Evolutionary conservation across 1,139 yeast genomes (phyloP).

Genomic region (Nematodospora anomalae): DNA sequence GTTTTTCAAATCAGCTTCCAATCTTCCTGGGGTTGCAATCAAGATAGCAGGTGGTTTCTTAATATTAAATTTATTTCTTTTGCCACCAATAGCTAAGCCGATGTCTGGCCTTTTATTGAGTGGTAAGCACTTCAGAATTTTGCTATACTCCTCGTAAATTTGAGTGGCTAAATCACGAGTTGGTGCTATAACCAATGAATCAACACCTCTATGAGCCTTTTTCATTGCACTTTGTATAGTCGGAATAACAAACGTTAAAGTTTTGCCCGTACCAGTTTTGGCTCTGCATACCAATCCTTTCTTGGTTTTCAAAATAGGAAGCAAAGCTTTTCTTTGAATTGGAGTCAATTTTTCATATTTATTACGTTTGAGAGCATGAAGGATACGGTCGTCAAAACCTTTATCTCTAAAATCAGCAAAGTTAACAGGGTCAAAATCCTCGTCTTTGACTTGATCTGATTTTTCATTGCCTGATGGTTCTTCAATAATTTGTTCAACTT

Average conservation of each 20-base stretch:
- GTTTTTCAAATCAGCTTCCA: slow-evolving; percentile 58
- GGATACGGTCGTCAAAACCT: slow-evolving; percentile 17
- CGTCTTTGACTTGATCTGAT: not conserved
- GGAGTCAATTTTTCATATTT: slow-evolving; percentile 61
- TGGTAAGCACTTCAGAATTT: slow-evolving; percentile 30
- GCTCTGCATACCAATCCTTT: slow-evolving; percentile 82
- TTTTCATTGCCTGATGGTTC: not conserved
- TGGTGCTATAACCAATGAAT: slow-evolving; percentile 78
- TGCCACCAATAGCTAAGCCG: slow-evolving; percentile 43
- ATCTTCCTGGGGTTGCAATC: slow-evolving; percentile 91
- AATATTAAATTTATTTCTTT: slow-evolving; percentile 21
- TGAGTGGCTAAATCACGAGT: slow-evolving; percentile 92
- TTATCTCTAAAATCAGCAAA: slow-evolving; percentile 15
- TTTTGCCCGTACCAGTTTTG: slow-evolving; percentile 95
- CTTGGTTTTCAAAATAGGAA: slow-evolving; percentile 59
- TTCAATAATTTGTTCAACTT: not conserved
- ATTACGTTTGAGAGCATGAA: slow-evolving; percentile 37
- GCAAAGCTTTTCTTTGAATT: slow-evolving; percentile 73
- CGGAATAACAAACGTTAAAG: slow-evolving; percentile 85
- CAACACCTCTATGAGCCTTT: slow-evolving; percentile 25
- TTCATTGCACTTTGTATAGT: slow-evolving; percentile 48
- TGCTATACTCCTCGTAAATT: slow-evolving; percentile 65
- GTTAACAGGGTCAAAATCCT: slow-evolving; percentile 6
- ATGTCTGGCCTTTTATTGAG: slow-evolving; percentile 19
- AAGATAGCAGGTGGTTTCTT: slow-evolving; percentile 48